Conservation (phyloP, 768 basidiomycete genomes). For the Lactarius evosmus region DNA sequence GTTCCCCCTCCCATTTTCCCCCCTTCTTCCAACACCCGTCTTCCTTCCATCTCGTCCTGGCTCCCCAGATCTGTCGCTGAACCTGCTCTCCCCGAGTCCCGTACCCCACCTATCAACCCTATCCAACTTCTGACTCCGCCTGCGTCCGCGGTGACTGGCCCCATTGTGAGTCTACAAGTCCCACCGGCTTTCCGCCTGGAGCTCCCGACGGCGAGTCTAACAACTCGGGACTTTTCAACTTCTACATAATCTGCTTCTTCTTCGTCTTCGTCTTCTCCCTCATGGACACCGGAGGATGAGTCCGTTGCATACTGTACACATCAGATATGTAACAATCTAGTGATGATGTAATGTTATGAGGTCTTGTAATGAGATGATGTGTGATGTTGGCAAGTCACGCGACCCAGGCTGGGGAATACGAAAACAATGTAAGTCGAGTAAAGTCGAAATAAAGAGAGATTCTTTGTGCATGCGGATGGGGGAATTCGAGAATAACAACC, state of each 20-base stretch:
- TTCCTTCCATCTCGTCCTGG: conserved; percentile 29
- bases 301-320: no score
- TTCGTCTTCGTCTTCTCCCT: conserved; percentile 20
- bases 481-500: no score
- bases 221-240: background rate
- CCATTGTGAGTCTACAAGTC: conserved; percentile 23
- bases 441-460: no score
- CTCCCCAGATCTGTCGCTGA: conserved; percentile 16
- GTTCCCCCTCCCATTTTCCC: background rate
- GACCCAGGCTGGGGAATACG: no score
- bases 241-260: background rate
- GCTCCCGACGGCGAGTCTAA: conserved; percentile 21
- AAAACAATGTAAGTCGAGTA: no score
- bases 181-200: conserved; percentile 27
- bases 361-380: no score
- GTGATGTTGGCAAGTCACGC: no score
- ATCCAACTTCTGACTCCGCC: conserved; percentile 28
- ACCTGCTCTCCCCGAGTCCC: conserved; percentile 8
- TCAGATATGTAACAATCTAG: no score
- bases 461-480: no score
- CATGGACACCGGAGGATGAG: conserved; percentile 29
- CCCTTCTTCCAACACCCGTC: conserved; percentile 19
- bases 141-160: conserved; percentile 22
- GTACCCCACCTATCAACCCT: conserved; percentile 6
- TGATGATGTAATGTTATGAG: no score